Conservation (phyloP, 176 grass and related monocot genomes). For the Eleusine coracana region DNA sequence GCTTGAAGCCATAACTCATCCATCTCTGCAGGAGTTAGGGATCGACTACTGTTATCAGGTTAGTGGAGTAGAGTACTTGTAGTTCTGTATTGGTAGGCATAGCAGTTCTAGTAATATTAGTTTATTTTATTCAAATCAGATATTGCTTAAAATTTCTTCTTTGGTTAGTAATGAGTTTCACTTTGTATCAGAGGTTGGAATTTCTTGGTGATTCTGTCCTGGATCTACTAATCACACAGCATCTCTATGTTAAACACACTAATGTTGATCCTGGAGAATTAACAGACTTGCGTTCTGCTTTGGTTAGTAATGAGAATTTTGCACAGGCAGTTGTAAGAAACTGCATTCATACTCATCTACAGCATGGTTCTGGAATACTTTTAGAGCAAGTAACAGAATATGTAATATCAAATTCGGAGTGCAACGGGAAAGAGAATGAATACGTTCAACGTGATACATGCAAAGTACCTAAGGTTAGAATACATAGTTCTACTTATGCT, state of each 20-base stretch:
- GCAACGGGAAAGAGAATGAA: slow-evolving; percentile 41
- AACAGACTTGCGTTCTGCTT: slow-evolving; percentile 83
- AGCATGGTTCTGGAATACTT: slow-evolving; percentile 85
- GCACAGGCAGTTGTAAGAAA: slow-evolving; percentile 80
- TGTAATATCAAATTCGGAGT: slow-evolving; percentile 53
- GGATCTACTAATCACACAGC: slow-evolving; percentile 79
- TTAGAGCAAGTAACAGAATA: slow-evolving; percentile 82
- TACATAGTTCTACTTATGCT: slow-evolving; percentile 19
- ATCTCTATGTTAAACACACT: slow-evolving; percentile 71
- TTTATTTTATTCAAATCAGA: slow-evolving; percentile 16
- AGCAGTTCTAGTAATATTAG: slow-evolving; percentile 18
- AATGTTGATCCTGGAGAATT: slow-evolving; percentile 88
- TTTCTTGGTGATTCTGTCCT: slow-evolving; percentile 95
- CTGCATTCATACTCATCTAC: slow-evolving; percentile 74
- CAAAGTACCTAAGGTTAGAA: slow-evolving; percentile 87
- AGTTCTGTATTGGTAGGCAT: slow-evolving; percentile 30
- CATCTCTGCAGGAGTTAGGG: slow-evolving; percentile 79
- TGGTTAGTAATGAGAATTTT: slow-evolving; percentile 90
- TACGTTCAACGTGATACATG: slow-evolving; percentile 47
- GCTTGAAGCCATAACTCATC: slow-evolving; percentile 85
- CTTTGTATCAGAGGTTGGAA: slow-evolving; percentile 75
- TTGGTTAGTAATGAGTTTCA: slow-evolving; percentile 5
- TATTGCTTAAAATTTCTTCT: neutral
- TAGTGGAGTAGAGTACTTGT: slow-evolving; percentile 32
- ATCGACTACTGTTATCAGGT: slow-evolving; percentile 86